phyloP scores from a whole-genome alignment of 352 stramenopile genomes.

The Phytophthora tentaculata region DNA sequence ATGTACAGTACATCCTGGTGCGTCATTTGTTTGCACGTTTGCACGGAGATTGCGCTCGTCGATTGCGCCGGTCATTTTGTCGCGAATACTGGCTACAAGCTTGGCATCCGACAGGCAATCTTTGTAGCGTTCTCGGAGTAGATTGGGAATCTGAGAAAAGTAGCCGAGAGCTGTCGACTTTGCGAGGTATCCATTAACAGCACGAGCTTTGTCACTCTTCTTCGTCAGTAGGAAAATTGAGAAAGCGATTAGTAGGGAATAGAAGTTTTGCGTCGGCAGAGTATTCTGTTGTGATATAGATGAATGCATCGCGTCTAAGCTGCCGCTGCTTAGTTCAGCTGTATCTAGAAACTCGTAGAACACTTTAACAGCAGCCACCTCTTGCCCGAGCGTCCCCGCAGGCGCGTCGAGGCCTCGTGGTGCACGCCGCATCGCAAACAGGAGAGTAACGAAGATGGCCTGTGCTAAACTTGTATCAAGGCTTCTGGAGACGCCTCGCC shows the following conservation, averaged over 20 bases:
- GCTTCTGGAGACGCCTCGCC: too few relatives aligned
- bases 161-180: slow-evolving; percentile 6
- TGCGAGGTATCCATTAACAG: not conserved
- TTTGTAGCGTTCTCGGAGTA: not conserved
- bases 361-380: not conserved
- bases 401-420: too few relatives aligned
- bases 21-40: not conserved
- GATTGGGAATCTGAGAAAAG: not conserved
- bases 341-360: slow-evolving; percentile 11
- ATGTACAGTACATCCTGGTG: not conserved
- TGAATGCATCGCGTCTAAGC: slow-evolving; percentile 6
- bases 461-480: too few relatives aligned
- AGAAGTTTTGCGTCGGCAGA: slow-evolving; percentile 1
- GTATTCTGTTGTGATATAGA: slow-evolving; percentile 1
- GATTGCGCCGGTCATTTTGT: too few relatives aligned
- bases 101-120: too few relatives aligned
- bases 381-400: not conserved
- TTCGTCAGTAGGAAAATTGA: slow-evolving; percentile 6
- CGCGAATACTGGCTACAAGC: too few relatives aligned
- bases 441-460: too few relatives aligned
- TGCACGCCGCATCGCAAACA: too few relatives aligned
- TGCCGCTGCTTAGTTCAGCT: not conserved
- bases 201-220: slow-evolving; percentile 5
- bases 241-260: slow-evolving; percentile 8
- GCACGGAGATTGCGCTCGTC: not conserved